Evolutionary conservation across 345 rosid species (phyloP), one percentile per base, ranked within the genome.

Genomic region (Hibiscus syriacus): DNA sequence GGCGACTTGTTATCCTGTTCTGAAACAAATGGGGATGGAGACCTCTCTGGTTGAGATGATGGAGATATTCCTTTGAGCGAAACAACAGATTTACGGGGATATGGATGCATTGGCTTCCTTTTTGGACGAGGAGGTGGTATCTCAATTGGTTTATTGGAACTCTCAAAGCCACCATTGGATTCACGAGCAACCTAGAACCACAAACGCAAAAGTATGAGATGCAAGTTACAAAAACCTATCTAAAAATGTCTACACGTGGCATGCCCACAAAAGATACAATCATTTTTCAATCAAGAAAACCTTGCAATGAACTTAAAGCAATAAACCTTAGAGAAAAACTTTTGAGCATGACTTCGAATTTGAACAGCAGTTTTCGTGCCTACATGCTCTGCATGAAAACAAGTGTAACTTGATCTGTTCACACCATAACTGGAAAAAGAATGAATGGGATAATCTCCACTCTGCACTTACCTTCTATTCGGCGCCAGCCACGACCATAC

Each of bases 41-140:
- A 74, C 72, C 75, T 76, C 71, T 79, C 83, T 17, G 53, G 39
- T 43, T 77, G 76, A 59, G 69, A 56, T 13, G 76, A 60, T 32
- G 49, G 38, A 9, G 76, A 61, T 13, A 66, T 59, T 39, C 59
- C 76, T 59, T 78, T 77, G 25, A 41, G 39, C 9, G 52, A 48
- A 26, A 76, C 72, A 17, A 52, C 66, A 1, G 67, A 68, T 75
- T 89, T 92, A 14, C 95, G 89, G n/a, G 98, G 98, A 72, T 92
- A 92, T 60, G 98, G 98, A 75, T 82, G 95, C 26, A 77, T 23
- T 0, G 96, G 98, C 72, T 86, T 92, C 67, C 95, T 76, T 83
- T 92, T 92, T 0, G 95, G 98, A 7, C 98, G 88, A 53, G 98
- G 96, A 63, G 97, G 98, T n/a, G 98, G 98, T 41, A 92, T 92